Percentiles rank a stretch among this genome's conserved stretches.
These are phyloP conservation scores for Globisporangium barbulae DNA, from an alignment of 352 stramenopile genomes.

Conservation along the genomic window DNA sequence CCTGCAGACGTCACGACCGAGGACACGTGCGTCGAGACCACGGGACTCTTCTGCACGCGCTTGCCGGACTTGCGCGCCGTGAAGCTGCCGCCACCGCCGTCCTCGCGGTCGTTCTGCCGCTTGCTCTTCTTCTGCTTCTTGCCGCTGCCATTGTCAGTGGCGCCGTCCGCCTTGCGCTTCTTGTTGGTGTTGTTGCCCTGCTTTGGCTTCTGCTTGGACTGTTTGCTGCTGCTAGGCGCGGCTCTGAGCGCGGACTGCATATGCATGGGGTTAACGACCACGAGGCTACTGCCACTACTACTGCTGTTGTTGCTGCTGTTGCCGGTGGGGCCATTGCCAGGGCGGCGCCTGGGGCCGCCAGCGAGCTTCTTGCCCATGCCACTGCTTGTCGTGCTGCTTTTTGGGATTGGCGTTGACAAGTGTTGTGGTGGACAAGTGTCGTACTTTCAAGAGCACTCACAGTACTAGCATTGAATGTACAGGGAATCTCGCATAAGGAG, in stretches of 20 bases:
- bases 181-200: constrained; percentile 7
- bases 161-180: constrained; percentile 17
- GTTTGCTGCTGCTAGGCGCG: not conserved
- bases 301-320: too few relatives aligned
- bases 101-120: not conserved
- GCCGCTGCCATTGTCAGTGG: not conserved
- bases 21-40: constrained; percentile 12
- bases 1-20: constrained; percentile 13
- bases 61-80: constrained; percentile 6
- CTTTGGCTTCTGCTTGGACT: not conserved
- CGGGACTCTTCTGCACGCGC: constrained; percentile 5
- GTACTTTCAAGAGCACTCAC: not conserved
- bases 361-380: constrained; percentile 16
- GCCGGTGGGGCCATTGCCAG: not conserved
- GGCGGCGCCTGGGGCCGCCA: not conserved
- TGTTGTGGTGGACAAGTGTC: not conserved
- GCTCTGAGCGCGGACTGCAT: constrained; percentile 22
- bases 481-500: too few relatives aligned
- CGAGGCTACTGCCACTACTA: not conserved
- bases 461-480: too few relatives aligned
- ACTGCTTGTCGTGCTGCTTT: not conserved
- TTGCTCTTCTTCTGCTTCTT: constrained; percentile 14
- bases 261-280: constrained; percentile 20
- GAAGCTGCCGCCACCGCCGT: not conserved
- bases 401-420: not conserved